phyloP scores from a whole-genome alignment of 2,329 filamentous ascomycete genomes.

The Grosmannia serpens region DNA sequence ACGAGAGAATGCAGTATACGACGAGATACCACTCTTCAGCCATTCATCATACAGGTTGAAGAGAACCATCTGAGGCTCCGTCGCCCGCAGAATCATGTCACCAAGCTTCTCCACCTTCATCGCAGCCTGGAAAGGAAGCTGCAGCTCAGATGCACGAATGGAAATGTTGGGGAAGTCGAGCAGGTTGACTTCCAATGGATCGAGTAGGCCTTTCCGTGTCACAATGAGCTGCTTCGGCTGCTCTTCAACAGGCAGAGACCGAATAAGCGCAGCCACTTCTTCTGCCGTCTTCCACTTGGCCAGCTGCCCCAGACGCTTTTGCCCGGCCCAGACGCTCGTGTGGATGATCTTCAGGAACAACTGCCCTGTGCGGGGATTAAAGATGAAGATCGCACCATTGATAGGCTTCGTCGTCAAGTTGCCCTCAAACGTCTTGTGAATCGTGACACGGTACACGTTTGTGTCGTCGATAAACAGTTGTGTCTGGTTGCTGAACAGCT shows the following conservation, averaged over 20 bases:
- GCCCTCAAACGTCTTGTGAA: conserved; percentile 98
- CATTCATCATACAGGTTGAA: conserved; percentile 99
- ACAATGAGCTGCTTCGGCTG: conserved; percentile 98
- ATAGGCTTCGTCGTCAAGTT: conserved; percentile 99
- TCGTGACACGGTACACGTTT: conserved; percentile 97
- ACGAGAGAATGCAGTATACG: conserved; percentile 96
- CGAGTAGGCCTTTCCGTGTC: conserved; percentile 89
- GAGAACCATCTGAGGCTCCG: conserved; percentile 98
- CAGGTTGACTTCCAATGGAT: conserved; percentile 92
- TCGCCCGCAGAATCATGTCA: conserved; percentile 96
- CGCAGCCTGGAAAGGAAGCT: conserved; percentile 95
- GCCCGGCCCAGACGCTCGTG: conserved; percentile 96
- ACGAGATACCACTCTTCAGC: conserved; percentile 87
- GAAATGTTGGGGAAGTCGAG: conserved; percentile 99
- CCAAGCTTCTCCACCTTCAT: conserved; percentile 99
- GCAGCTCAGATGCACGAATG: conserved; percentile 90
- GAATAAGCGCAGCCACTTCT: conserved; percentile 95
- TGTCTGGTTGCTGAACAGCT: conserved; percentile 97
- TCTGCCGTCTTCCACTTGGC: conserved; percentile 99
- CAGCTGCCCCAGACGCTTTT: conserved; percentile 95
- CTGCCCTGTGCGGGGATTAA: conserved; percentile 97
- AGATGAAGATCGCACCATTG: conserved; percentile 99
- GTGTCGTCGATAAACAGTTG: conserved; percentile 99
- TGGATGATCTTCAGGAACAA: conserved; percentile 99
- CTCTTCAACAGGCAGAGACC: conserved; percentile 91